Percentiles rank a stretch among this genome's conserved stretches.
Conservation (phyloP, 225 moss, liverwort and hornwort species). For the Pseudisothecium myosuroides region DNA sequence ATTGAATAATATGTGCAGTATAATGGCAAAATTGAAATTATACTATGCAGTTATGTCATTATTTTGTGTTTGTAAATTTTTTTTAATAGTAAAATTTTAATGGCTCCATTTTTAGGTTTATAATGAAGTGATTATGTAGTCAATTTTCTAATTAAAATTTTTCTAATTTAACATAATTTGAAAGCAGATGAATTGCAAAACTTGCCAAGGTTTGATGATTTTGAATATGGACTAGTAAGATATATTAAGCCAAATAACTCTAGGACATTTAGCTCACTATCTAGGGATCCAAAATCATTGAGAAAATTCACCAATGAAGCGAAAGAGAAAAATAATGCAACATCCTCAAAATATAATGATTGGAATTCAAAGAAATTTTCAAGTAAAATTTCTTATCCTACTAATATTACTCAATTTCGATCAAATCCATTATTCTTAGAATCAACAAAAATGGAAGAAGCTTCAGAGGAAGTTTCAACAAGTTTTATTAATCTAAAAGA, state of each 20-base stretch:
- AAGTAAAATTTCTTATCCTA: not conserved
- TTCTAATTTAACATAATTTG: not conserved
- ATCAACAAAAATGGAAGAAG: not conserved
- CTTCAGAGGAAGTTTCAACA: not conserved
- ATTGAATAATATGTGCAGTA: not conserved
- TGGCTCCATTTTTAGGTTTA: not conserved
- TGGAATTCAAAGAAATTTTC: not conserved
- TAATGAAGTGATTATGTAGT: not conserved
- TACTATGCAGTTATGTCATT: too few relatives aligned
- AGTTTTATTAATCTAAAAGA: not conserved
- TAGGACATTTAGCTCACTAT: not conserved
- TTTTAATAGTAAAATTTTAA: not conserved
- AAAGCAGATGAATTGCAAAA: constrained; percentile 7
- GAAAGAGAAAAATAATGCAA: not conserved
- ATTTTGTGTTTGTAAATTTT: not conserved
- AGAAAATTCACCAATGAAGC: not conserved
- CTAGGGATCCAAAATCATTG: not conserved
- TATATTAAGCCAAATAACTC: not conserved
- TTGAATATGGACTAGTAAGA: not conserved
- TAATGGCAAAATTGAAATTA: not conserved
- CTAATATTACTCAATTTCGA: not conserved
- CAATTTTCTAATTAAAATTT: too few relatives aligned
- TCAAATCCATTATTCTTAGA: not conserved
- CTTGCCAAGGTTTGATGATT: not conserved
- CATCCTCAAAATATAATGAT: not conserved